Conservation (phyloP, 306 rosid species). For the Boehmeria nivea region DNA sequence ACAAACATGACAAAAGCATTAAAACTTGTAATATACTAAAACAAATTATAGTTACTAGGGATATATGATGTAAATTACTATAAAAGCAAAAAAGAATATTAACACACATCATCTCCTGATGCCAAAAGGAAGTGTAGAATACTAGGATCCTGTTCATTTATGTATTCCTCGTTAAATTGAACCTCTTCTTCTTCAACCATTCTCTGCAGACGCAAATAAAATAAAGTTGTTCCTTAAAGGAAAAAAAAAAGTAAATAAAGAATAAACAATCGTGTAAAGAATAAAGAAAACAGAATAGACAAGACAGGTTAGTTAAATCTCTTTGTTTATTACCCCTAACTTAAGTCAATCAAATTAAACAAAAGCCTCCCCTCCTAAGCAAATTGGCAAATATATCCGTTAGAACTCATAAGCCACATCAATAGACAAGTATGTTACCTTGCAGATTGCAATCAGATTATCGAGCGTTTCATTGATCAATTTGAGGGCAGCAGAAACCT, state of each 20-base stretch:
- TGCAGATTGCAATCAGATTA: conserved; percentile 76
- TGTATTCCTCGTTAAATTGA: conserved; percentile 91
- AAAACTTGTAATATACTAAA: not conserved
- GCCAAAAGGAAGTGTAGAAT: conserved; percentile 95
- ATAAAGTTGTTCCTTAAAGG: not conserved
- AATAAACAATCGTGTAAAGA: not conserved
- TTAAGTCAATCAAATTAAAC: no score
- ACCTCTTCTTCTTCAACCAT: conserved; percentile 97
- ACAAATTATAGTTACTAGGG: not conserved
- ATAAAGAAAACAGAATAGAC: not conserved
- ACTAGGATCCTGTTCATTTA: conserved; percentile 95
- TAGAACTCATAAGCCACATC: no score
- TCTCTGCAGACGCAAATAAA: conserved; percentile 53
- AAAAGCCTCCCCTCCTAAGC: no score
- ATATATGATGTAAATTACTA: conserved; percentile 60
- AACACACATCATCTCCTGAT: conserved; percentile 89
- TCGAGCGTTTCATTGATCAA: conserved; percentile 72
- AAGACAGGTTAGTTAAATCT: not conserved
- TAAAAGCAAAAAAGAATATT: not conserved
- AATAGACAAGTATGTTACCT: conserved; percentile 63
- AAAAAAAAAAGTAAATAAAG: not conserved
- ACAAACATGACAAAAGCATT: conserved; percentile 13
- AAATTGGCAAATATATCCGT: no score
- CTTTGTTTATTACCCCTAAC: no score
- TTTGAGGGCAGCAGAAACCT: conserved; percentile 80